phyloP scores from a whole-genome alignment of 73 alveolate genomes.

The Urostyla sp. region DNA sequence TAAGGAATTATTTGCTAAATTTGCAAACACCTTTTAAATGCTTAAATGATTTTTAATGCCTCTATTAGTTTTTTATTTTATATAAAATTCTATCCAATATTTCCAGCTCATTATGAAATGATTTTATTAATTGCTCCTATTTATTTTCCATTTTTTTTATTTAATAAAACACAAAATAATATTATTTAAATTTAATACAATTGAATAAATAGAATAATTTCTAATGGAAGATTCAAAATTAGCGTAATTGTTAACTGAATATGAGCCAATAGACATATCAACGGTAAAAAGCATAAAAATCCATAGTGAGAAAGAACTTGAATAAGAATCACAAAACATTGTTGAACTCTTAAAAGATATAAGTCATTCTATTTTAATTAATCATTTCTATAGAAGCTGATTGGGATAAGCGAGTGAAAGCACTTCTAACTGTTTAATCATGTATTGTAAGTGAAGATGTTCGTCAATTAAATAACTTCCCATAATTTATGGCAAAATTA shows the following conservation, averaged over 20 bases:
- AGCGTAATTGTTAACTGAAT: constrained; percentile 14
- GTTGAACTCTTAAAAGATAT: constrained; percentile 26
- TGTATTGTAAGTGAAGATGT: constrained; percentile 9
- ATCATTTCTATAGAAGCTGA: constrained; percentile 14
- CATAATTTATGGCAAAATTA: background rate
- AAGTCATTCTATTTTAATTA: background rate
- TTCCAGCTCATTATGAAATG: no score
- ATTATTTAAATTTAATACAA: constrained; percentile 13
- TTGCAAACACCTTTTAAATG: no score
- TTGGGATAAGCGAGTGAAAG: constrained; percentile 34
- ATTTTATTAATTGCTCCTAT: no score
- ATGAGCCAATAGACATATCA: constrained; percentile 24
- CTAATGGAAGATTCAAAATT: constrained; percentile 42
- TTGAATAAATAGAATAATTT: no score
- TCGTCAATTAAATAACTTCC: constrained; percentile 5
- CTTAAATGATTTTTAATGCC: no score
- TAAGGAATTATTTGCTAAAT: no score
- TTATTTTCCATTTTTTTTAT: no score
- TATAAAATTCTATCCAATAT: no score
- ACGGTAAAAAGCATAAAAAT: constrained; percentile 7
- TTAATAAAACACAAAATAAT: background rate
- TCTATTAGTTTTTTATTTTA: no score
- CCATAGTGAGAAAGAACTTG: constrained; percentile 4
- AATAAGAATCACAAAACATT: constrained; percentile 3
- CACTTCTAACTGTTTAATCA: constrained; percentile 1